Base-by-base conservation (phyloP, 2,329 filamentous ascomycete genomes). In the Zalaria sp. region DNA sequence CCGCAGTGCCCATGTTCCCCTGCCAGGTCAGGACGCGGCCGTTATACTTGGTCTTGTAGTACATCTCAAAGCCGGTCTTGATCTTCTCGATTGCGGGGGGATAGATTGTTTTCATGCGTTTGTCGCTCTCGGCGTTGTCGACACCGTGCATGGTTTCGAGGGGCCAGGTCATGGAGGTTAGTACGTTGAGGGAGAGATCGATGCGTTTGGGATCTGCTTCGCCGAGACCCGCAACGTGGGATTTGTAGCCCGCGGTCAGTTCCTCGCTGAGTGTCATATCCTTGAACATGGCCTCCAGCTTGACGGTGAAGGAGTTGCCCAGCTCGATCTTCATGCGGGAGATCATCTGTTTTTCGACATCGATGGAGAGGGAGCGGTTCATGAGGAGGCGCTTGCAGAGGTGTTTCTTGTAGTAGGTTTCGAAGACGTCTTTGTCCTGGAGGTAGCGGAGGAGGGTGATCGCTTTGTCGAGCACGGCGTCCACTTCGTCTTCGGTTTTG, bases 391-490 rank as follows among this genome's bases (percentile, higher is more conserved):
- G 79, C 45, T 85, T 81, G 36, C 85, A 89, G 25, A 98, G 72
- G 62, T 98, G 91, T 58, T 93, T 93, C 68, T 96, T 94, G 68
- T 98, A 96, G 61, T 98, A 98, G 4, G 83, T 78, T 65, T 98
- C 89, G 54, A 98, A 95, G 51, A 93, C 71, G 57, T 98, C 91
- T 63, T 89, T 91, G 55, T 96, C 89, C 42, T 80, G 77, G 32
- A 98, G 75, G 52, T 93, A 95, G 37, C 87, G 79, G 40, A 98
- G 73, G 5, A 98, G 68, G 0, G 81, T 77, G 46, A 94, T 93
- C 8, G 88, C 88, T 57, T 91, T 93, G 45, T 95, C 88, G 34
- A 96, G 68, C 1, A 93, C 76, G 5, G 66, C 61, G 53, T 96
- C 89, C 9, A 95, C 75, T 56, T 96, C 89, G 27, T 71, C 72